Conservation (phyloP, 305 asterid genomes). For the Fraxinus dipetala region DNA sequence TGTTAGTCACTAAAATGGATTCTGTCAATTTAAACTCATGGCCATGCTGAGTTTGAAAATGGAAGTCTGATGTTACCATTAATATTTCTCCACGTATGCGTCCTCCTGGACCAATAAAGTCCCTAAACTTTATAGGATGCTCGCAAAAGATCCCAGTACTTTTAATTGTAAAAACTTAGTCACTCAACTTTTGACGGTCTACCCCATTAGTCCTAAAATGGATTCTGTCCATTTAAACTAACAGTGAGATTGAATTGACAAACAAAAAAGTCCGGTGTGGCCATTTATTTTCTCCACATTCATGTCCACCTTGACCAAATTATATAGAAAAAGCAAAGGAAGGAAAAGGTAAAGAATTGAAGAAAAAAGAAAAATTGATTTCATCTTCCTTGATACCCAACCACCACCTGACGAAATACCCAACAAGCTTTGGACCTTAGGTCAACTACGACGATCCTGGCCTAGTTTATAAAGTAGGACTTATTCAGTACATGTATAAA, state of each 20-base stretch:
- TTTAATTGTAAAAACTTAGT: not conserved
- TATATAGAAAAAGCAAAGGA: not conserved
- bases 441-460: not conserved
- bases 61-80: not conserved
- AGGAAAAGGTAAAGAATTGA: not conserved
- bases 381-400: not conserved
- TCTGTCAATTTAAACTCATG: not conserved
- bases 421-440: not conserved
- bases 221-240: not conserved
- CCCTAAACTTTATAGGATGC: not conserved
- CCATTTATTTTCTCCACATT: not conserved
- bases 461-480: not conserved
- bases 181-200: not conserved
- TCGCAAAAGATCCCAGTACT: slow-evolving; percentile 5
- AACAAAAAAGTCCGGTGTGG: not conserved
- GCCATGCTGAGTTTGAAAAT: not conserved
- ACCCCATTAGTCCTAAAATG: not conserved
- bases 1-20: not conserved
- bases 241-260: not conserved
- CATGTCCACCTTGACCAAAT: not conserved
- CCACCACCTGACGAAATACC: not conserved
- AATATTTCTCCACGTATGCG: not conserved
- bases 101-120: not conserved
- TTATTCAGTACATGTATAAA: not conserved
- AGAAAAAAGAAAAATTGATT: not conserved